Evolutionary conservation across 495 filamentous ascomycete species (phyloP).

Genomic region (Daldinia decipiens): DNA sequence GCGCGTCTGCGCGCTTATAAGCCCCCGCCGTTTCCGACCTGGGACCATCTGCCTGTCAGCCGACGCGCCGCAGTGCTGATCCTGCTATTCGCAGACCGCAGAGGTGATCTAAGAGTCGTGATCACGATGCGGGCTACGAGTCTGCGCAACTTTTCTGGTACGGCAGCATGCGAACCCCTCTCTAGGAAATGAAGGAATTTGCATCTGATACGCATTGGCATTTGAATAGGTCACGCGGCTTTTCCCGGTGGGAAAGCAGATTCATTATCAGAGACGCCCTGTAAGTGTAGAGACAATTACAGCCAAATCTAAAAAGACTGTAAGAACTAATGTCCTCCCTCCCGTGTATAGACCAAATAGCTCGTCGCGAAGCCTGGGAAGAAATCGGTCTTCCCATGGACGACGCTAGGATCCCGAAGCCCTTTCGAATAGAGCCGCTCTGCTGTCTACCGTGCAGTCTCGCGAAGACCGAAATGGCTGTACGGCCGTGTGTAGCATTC

Average conservation of each 20-base stretch:
- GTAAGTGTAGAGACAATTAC: conserved; percentile 41
- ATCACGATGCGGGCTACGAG: conserved; percentile 85
- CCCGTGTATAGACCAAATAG: conserved; percentile 72
- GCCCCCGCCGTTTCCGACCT: conserved; percentile 64
- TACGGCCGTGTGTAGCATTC: conserved; percentile 86
- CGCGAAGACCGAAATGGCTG: conserved; percentile 81
- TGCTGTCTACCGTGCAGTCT: conserved; percentile 83
- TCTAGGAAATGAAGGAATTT: conserved; percentile 50
- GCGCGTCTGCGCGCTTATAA: conserved; percentile 77
- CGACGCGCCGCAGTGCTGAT: conserved; percentile 85
- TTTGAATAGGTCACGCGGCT: conserved; percentile 75
- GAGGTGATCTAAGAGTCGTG: conserved; percentile 81
- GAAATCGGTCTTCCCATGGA: conserved; percentile 87
- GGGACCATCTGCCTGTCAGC: conserved; percentile 70
- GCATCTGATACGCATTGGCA: conserved; percentile 12
- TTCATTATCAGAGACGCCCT: conserved; percentile 59
- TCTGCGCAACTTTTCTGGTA: conserved; percentile 69
- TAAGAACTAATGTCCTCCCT: conserved; percentile 61
- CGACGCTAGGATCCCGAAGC: conserved; percentile 67
- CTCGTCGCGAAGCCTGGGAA: conserved; percentile 86
- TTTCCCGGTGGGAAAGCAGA: conserved; percentile 81
- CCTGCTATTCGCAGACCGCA: conserved; percentile 81
- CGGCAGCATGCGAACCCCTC: conserved; percentile 9
- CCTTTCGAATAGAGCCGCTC: conserved; percentile 84
- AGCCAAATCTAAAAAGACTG: background rate